Percentiles rank a stretch among this genome's conserved stretches.
Evolutionary conservation across 257 asterid species (phyloP).

Genomic region (Solanum sejunctum): DNA sequence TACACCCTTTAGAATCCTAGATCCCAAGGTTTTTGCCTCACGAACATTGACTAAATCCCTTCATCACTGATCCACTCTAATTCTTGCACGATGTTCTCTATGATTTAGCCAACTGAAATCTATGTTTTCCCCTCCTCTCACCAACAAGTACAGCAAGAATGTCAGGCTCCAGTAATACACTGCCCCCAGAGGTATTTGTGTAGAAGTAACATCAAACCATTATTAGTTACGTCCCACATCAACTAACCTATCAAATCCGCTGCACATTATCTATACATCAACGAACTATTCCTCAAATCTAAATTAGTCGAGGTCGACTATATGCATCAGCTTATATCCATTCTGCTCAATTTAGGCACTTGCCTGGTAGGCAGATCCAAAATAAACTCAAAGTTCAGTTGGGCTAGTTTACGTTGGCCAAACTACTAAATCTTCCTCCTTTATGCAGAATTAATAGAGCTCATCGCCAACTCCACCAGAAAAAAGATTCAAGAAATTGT

Average conservation of each 20-base stretch:
- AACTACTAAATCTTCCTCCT: background rate
- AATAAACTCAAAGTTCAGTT: background rate
- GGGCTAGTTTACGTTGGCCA: background rate
- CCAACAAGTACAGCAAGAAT: background rate
- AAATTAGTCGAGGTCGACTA: background rate
- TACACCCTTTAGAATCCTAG: background rate
- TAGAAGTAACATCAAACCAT: background rate
- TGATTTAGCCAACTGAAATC: background rate
- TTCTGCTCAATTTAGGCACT: background rate
- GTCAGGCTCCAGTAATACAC: background rate
- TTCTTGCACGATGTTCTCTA: background rate
- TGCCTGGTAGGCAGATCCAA: background rate
- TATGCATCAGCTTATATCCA: background rate
- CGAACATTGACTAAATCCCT: background rate
- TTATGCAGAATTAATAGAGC: background rate
- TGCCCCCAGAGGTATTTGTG: background rate
- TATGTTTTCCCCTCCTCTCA: background rate
- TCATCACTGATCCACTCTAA: background rate
- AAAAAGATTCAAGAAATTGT: background rate
- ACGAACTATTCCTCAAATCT: background rate
- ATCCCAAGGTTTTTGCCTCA: background rate
- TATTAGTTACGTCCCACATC: background rate
- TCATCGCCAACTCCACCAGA: background rate
- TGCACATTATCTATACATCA: background rate
- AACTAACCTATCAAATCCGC: background rate